A percentile compares a stretch with the other conserved stretches of the same genome.
Conservation (phyloP, 108 stramenopile species). For the Fragilaria radians region DNA sequence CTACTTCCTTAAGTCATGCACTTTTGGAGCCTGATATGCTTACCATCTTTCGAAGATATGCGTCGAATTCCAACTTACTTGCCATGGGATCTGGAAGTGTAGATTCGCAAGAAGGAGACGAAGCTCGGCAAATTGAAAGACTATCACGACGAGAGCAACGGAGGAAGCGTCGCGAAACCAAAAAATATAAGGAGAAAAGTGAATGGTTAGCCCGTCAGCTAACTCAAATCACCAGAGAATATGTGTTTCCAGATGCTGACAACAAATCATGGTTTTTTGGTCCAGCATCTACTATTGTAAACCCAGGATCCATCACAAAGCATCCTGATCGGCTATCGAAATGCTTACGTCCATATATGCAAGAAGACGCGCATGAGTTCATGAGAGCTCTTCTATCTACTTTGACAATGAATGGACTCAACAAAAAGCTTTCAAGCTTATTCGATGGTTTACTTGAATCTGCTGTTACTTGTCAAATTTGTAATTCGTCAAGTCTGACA, state of each 20-base stretch:
- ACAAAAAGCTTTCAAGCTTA: conserved; percentile 64
- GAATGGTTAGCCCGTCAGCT: conserved; percentile 70
- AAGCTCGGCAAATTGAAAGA: background rate
- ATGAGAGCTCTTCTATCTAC: conserved; percentile 68
- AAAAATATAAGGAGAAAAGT: conserved; percentile 38
- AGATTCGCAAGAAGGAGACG: conserved; percentile 46
- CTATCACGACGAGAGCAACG: conserved; percentile 1
- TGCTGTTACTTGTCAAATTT: conserved; percentile 76
- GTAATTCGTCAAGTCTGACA: conserved; percentile 59
- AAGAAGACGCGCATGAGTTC: conserved; percentile 90
- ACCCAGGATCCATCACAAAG: conserved; percentile 72
- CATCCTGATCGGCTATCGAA: conserved; percentile 72
- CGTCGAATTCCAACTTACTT: conserved; percentile 70
- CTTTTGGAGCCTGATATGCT: conserved; percentile 58
- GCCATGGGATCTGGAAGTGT: conserved; percentile 59
- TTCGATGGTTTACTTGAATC: conserved; percentile 85
- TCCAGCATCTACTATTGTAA: conserved; percentile 26
- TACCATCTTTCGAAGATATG: conserved; percentile 63
- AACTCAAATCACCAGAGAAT: conserved; percentile 65
- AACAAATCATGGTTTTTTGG: conserved; percentile 4
- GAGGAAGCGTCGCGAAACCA: conserved; percentile 11
- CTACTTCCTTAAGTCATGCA: conserved; percentile 65
- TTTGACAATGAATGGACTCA: conserved; percentile 80
- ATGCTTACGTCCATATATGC: conserved; percentile 69
- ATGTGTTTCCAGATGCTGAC: conserved; percentile 7